Percentiles rank a stretch among this genome's conserved stretches.
These are phyloP conservation scores for Hypericum perforatum DNA, from an alignment of 345 rosid species.

Conservation along the genomic window DNA sequence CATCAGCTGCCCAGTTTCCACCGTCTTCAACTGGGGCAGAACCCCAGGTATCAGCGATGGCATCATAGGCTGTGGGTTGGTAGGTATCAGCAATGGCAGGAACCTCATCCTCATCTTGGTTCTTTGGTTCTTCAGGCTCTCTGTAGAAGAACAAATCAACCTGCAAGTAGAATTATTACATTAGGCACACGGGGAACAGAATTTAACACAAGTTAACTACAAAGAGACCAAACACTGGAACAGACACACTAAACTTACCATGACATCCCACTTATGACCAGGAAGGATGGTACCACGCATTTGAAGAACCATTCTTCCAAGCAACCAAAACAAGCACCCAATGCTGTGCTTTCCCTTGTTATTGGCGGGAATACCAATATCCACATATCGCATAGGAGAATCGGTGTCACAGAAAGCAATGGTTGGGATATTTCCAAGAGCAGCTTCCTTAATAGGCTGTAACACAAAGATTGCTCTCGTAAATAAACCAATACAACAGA, in stretches of 20 bases:
- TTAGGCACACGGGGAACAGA: too few relatives aligned
- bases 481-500: neutral
- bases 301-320: conserved; percentile 93
- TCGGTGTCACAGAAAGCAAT: conserved; percentile 96
- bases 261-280: conserved; percentile 72
- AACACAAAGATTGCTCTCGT: neutral
- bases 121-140: conserved; percentile 7
- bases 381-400: conserved; percentile 87
- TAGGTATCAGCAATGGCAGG: neutral
- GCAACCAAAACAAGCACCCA: conserved; percentile 89
- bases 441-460: conserved; percentile 96
- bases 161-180: conserved; percentile 1
- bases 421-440: conserved; percentile 90
- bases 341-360: conserved; percentile 97
- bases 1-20: neutral
- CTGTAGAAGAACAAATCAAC: conserved; percentile 10
- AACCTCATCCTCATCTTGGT: conserved; percentile 4
- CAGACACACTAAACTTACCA: conserved; percentile 31
- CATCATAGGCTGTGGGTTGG: neutral
- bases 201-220: too few relatives aligned
- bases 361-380: conserved; percentile 91
- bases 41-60: neutral
- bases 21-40: neutral
- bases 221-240: too few relatives aligned
- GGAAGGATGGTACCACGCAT: conserved; percentile 90